Conservation (phyloP, 1,139 yeast species). For the Scheffersomyces titani region DNA sequence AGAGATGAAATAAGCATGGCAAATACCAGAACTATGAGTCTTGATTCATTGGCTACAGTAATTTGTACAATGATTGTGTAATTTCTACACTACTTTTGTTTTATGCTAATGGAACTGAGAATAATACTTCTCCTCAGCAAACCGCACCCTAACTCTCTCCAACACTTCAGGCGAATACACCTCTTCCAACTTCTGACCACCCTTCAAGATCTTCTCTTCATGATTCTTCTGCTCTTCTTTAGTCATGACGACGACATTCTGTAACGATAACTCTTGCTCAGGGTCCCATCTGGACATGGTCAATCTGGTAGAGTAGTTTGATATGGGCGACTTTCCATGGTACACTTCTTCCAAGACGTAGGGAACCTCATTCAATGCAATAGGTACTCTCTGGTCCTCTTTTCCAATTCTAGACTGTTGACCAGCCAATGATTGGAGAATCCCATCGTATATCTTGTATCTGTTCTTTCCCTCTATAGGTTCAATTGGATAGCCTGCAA, state of each 20-base stretch:
- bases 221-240: conserved; percentile 83
- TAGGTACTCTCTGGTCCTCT: conserved; percentile 69
- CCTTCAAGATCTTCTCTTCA: conserved; percentile 70
- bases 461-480: conserved; percentile 92
- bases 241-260: conserved; percentile 83
- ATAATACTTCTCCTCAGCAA: conserved; percentile 74
- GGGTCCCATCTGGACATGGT: conserved; percentile 87
- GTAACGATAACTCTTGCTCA: conserved; percentile 51
- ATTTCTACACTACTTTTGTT: not conserved
- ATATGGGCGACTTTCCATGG: conserved; percentile 87
- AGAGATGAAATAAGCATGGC: not conserved
- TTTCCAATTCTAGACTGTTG: conserved; percentile 80
- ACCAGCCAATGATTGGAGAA: conserved; percentile 80
- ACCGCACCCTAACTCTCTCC: conserved; percentile 59
- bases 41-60: too few relatives aligned
- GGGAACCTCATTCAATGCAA: conserved; percentile 70
- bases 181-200: conserved; percentile 58
- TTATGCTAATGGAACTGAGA: conserved; percentile 41
- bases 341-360: conserved; percentile 90
- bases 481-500: conserved; percentile 86
- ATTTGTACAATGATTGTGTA: too few relatives aligned
- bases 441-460: conserved; percentile 77
- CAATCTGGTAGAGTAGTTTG: conserved; percentile 79
- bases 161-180: conserved; percentile 67
- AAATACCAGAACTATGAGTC: not conserved